Evolutionary conservation across 768 basidiomycete genomes (phyloP).

Genomic region (Lepiota venenata): DNA sequence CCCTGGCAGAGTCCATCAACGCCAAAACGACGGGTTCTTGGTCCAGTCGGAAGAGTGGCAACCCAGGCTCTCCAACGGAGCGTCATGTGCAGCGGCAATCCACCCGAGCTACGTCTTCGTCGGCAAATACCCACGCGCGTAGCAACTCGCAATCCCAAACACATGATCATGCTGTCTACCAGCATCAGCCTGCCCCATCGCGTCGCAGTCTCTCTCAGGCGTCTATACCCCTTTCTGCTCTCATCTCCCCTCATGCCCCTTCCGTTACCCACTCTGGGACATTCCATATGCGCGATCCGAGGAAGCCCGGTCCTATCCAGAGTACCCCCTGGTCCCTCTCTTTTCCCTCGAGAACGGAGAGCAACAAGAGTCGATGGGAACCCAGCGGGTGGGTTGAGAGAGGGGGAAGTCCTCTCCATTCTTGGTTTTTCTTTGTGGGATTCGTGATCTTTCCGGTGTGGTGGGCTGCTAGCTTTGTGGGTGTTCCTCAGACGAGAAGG

Average conservation of each 20-base stretch:
- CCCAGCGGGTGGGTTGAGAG: constrained; percentile 38
- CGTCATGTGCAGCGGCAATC: constrained; percentile 6
- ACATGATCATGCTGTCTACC: constrained; percentile 10
- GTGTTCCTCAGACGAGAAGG: constrained; percentile 59
- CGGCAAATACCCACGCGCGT: constrained; percentile 20
- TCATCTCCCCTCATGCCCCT: constrained; percentile 76
- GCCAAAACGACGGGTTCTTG: constrained; percentile 44
- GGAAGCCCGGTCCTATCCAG: constrained; percentile 55
- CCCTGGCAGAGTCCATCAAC: constrained; percentile 21
- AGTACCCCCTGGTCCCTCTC: constrained; percentile 62
- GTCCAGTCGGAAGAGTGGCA: constrained; percentile 36
- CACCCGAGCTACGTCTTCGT: constrained; percentile 20
- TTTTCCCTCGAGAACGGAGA: constrained; percentile 31
- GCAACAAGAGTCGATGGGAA: constrained; percentile 27
- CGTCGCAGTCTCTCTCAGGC: constrained; percentile 61
- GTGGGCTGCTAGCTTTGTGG: constrained; percentile 49
- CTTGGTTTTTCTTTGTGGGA: constrained; percentile 77
- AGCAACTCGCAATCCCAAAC: constrained; percentile 19
- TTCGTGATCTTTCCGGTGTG: constrained; percentile 67
- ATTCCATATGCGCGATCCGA: constrained; percentile 82
- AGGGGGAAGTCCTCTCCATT: constrained; percentile 62
- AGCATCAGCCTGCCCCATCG: constrained; percentile 31
- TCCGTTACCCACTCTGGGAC: constrained; percentile 56
- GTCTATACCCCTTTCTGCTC: constrained; percentile 78
- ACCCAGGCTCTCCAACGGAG: constrained; percentile 13